Evolutionary conservation across 208 protist genomes (phyloP).

Genomic region (Trichomonas tenax): DNA sequence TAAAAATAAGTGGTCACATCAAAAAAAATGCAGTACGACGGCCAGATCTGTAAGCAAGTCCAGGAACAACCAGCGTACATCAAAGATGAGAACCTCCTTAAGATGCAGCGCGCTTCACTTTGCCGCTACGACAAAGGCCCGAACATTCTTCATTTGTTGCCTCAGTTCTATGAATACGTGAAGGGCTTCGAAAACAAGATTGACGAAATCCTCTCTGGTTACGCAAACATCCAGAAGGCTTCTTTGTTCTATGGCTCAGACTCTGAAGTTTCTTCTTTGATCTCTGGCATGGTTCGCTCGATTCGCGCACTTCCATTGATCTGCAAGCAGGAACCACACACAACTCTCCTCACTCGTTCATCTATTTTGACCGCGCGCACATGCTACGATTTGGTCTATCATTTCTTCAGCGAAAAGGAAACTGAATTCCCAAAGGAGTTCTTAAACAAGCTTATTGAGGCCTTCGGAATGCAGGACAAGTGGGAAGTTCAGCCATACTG

Average conservation of each 20-base stretch:
- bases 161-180: not conserved
- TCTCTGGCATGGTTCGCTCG: not conserved
- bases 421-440: not conserved
- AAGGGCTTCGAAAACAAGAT: not conserved
- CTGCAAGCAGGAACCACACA: not conserved
- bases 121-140: not conserved
- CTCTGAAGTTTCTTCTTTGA: not conserved
- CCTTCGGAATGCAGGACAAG: not conserved
- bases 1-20: not conserved
- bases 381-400: not conserved
- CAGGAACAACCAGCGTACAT: not conserved
- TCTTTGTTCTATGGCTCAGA: not conserved
- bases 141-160: not conserved
- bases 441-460: not conserved
- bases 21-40: not conserved
- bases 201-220: not conserved
- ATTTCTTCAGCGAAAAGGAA: not conserved
- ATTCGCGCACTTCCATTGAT: not conserved
- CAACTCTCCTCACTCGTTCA: too few species aligned
- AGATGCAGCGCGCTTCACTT: not conserved
- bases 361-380: not conserved
- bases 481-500: not conserved
- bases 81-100: not conserved
- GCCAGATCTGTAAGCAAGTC: not conserved
- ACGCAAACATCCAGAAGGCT: not conserved